Conservation (phyloP, 805 yeast genomes). For the Candida sakaeoensis region DNA sequence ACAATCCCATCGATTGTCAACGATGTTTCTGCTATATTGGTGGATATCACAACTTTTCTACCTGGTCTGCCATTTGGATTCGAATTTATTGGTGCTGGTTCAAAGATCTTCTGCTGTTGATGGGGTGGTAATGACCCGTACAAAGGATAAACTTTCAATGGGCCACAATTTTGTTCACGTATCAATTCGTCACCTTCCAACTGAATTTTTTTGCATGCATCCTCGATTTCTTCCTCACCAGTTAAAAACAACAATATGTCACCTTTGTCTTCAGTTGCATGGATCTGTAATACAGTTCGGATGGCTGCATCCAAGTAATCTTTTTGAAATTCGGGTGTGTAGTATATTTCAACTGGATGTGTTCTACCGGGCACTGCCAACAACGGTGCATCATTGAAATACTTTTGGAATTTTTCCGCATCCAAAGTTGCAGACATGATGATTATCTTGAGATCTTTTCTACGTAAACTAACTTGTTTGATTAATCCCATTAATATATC, state of each 20-base stretch:
- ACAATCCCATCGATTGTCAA: slow-evolving; percentile 97
- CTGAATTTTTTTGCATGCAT: slow-evolving; percentile 84
- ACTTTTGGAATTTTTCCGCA: slow-evolving; percentile 90
- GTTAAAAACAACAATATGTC: slow-evolving; percentile 84
- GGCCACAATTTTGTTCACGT: slow-evolving; percentile 89
- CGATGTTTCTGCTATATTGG: slow-evolving; percentile 97
- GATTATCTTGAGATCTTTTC: slow-evolving; percentile 87
- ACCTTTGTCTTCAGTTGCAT: slow-evolving; percentile 93
- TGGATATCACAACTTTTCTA: slow-evolving; percentile 85
- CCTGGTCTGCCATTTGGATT: slow-evolving; percentile 85
- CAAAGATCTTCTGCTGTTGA: slow-evolving; percentile 91
- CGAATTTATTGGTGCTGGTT: slow-evolving; percentile 77
- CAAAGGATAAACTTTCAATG: slow-evolving; percentile 82
- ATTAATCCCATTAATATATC: slow-evolving; percentile 94
- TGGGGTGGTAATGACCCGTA: slow-evolving; percentile 96
- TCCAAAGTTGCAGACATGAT: slow-evolving; percentile 98
- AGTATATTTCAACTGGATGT: slow-evolving; percentile 93
- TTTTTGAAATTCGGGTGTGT: slow-evolving; percentile 94
- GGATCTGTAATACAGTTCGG: slow-evolving; percentile 92
- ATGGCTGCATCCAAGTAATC: slow-evolving; percentile 94
- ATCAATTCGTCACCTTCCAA: slow-evolving; percentile 85
- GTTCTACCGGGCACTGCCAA: slow-evolving; percentile 98
- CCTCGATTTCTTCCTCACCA: slow-evolving; percentile 98
- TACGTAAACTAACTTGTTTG: slow-evolving; percentile 72
- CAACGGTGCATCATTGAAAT: slow-evolving; percentile 88